phyloP scores from a whole-genome alignment of 495 filamentous ascomycete species.

The Venustampulla echinocandica region DNA sequence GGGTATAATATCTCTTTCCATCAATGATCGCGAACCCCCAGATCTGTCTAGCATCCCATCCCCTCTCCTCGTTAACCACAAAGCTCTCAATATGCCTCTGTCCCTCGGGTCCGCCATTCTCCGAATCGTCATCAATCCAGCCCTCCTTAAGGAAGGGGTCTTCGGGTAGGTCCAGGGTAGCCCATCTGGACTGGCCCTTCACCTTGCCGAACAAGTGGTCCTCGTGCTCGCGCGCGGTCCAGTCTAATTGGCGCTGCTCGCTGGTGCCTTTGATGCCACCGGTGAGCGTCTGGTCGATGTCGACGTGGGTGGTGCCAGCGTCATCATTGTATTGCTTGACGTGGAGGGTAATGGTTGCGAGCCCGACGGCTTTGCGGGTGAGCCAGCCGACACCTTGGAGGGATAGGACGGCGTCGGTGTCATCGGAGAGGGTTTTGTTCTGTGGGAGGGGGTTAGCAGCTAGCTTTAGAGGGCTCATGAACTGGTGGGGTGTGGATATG shows the following conservation, averaged over 20 bases:
- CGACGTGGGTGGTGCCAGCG: slow-evolving; percentile 53
- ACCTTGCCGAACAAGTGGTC: slow-evolving; percentile 79
- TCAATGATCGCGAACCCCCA: slow-evolving; percentile 44
- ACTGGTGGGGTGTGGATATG: not conserved
- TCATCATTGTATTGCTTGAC: slow-evolving; percentile 53
- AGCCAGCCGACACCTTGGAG: slow-evolving; percentile 83
- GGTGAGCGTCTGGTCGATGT: slow-evolving; percentile 69
- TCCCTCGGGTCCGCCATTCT: slow-evolving; percentile 39
- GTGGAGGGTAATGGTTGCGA: slow-evolving; percentile 64
- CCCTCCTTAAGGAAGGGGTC: slow-evolving; percentile 42
- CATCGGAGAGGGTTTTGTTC: slow-evolving; percentile 74
- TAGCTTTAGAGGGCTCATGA: slow-evolving; percentile 8
- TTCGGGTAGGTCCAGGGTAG: slow-evolving; percentile 25
- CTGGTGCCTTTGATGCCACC: slow-evolving; percentile 54
- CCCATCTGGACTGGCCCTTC: slow-evolving; percentile 50
- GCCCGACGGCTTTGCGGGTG: slow-evolving; percentile 63
- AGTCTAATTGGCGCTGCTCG: slow-evolving; percentile 67
- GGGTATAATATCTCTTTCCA: slow-evolving; percentile 55
- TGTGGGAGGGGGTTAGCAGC: slow-evolving; percentile 27
- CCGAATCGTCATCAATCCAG: slow-evolving; percentile 42
- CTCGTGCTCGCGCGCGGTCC: slow-evolving; percentile 54
- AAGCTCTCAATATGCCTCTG: slow-evolving; percentile 41
- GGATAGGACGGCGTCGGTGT: slow-evolving; percentile 59
- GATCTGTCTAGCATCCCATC: slow-evolving; percentile 54
- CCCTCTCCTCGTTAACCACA: slow-evolving; percentile 44